phyloP scores from a whole-genome alignment of 768 basidiomycete genomes.

The Lanmaoa pseudosensibilis region DNA sequence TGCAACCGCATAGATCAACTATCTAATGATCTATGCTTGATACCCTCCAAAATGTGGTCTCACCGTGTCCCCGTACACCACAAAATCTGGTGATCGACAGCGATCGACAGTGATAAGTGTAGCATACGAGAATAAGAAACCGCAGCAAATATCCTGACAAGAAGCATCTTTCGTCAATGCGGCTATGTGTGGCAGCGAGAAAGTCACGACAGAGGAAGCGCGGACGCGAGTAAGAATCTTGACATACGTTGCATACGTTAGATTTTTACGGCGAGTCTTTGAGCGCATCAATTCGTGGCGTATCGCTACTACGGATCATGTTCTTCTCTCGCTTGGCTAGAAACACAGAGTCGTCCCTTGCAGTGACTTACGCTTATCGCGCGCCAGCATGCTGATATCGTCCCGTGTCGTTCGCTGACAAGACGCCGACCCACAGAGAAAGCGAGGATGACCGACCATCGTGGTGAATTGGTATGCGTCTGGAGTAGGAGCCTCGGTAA shows the following conservation, averaged over 20 bases:
- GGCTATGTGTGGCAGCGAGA: not conserved
- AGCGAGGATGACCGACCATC: not conserved
- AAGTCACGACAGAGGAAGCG: not conserved
- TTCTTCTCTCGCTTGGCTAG: slow-evolving; percentile 15
- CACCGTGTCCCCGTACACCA: too few species aligned
- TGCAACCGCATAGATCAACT: not conserved
- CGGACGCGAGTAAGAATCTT: not conserved
- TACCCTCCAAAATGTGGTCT: too few species aligned
- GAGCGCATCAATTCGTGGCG: slow-evolving; percentile 12
- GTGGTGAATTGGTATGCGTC: not conserved
- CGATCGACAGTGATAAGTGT: not conserved
- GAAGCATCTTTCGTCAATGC: not conserved
- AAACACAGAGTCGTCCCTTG: not conserved
- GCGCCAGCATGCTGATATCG: not conserved
- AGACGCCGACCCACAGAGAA: not conserved
- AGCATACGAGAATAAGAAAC: not conserved
- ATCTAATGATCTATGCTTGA: not conserved
- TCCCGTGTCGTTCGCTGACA: not conserved
- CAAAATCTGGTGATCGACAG: not conserved
- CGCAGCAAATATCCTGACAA: not conserved
- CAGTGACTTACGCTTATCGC: not conserved
- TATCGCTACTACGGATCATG: slow-evolving; percentile 11
- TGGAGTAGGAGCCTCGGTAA: not conserved
- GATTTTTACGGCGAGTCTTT: not conserved
- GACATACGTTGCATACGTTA: not conserved